Base-by-base conservation (phyloP, 2,329 filamentous ascomycete genomes). In the Aspergillus latus region DNA sequence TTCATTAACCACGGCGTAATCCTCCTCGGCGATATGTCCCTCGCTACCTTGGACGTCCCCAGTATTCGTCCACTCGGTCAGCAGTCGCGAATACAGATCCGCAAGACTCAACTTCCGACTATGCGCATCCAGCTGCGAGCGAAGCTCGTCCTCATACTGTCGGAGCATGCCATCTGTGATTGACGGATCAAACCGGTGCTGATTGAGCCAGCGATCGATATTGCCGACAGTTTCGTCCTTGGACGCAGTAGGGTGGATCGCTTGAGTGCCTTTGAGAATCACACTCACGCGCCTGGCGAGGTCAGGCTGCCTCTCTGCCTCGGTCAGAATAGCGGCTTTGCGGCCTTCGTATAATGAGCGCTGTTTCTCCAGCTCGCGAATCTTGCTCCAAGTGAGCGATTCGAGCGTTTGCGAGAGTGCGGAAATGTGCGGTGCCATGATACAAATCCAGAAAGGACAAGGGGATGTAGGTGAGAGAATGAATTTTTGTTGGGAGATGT, bases 21-120 rank as follows among this genome's bases (percentile, higher is more conserved):
- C 67, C 2, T 61, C 56, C 7, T 46, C 55, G 11, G 62, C 51
- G 2, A 59, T 16, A 21, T 60, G 59, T 47, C 57, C 43, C 34
- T 62, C 42, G n/a, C 11, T 13, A 1, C 37, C 48, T 21, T 7
- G 7, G 8, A 21, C 39, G 1, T 29, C 37, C 4, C 4, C 43
- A 0, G 56, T 30, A 16, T 73, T 67, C 60, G 74, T 73, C 74
- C 75, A 76, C 53, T 76, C 73, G 21, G 72, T 75, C 44, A 76
- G 54, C 10, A 77, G 64, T 7, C 69, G 68, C 3, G 73, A 73
- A 60, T 75, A 66, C 26, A 66, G 11, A 54, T 64, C 61, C 5
- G 61, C 64, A 1, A 64, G 49, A 10, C 65, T 59, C 10, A 76
- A 62, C 57, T 70, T 73, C n/a, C 69, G 68, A 53, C 71, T 74